A percentile compares a stretch with the other conserved stretches of the same genome.
Conservation (phyloP, 129 eudicot species). For the Ambrosia artemisiifolia region DNA sequence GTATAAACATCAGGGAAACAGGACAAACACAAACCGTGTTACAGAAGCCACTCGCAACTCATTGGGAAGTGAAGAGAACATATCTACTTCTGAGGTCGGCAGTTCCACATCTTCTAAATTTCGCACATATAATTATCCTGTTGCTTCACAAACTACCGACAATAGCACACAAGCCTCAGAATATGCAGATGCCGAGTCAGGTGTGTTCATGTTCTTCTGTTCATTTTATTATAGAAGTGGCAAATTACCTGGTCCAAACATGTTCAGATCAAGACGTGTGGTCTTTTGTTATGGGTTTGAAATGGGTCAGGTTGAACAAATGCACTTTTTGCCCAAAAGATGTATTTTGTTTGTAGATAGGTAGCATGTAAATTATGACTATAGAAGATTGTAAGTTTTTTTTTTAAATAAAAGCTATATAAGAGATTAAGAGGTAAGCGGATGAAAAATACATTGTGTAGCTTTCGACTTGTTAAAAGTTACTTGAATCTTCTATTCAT, state of each 20-base stretch:
- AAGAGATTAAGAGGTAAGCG: too few relatives aligned
- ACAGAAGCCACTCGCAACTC: conserved; percentile 50
- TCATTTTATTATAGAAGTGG: conserved; percentile 7
- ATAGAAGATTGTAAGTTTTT: too few relatives aligned
- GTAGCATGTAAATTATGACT: too few relatives aligned
- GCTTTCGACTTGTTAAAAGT: neutral
- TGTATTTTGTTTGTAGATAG: too few relatives aligned
- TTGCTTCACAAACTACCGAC: conserved; percentile 70
- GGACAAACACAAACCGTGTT: conserved; percentile 59
- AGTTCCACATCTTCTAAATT: conserved; percentile 56
- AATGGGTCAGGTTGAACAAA: too few relatives aligned
- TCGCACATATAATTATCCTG: conserved; percentile 46
- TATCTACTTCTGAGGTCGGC: conserved; percentile 55
- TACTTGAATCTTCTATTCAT: too few relatives aligned
- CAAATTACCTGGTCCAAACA: neutral
- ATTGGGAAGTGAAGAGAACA: conserved; percentile 51
- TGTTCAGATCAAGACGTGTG: too few relatives aligned
- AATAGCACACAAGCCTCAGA: conserved; percentile 81
- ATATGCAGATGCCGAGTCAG: conserved; percentile 88
- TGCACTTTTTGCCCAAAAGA: too few relatives aligned
- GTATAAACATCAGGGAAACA: conserved; percentile 51
- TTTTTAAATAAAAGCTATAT: too few relatives aligned
- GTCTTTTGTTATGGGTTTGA: too few relatives aligned
- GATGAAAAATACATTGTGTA: too few relatives aligned
- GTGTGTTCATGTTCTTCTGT: conserved; percentile 30